Evolutionary conservation across 2,329 filamentous ascomycete species (phyloP).

Genomic region (Sporothrix humicola): DNA sequence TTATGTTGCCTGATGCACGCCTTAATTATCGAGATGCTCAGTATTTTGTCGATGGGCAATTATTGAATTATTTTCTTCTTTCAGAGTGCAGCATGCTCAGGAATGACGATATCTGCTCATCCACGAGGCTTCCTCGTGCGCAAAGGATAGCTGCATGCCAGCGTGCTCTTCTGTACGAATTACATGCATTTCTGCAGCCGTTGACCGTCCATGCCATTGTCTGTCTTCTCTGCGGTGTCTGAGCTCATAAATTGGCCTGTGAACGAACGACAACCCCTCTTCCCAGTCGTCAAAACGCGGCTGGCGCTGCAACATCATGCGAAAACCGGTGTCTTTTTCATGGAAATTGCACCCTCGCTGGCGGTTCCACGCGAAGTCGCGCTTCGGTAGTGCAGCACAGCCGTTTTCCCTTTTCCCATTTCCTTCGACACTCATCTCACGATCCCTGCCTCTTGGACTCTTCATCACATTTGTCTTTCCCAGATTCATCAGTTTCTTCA

Average conservation of each 20-base stretch:
- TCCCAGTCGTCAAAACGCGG: constrained; percentile 27
- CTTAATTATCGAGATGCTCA: not conserved
- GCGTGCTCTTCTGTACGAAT: not conserved
- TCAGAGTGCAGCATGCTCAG: not conserved
- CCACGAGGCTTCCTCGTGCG: constrained; percentile 20
- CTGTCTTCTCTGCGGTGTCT: too few species aligned
- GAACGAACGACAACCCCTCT: not conserved
- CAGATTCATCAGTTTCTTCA: not conserved
- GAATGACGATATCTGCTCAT: not conserved
- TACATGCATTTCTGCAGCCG: not conserved
- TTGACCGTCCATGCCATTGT: not conserved
- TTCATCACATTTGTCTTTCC: not conserved
- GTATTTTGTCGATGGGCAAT: too few species aligned
- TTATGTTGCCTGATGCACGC: not conserved
- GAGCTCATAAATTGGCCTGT: not conserved
- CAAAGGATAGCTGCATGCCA: constrained; percentile 23
- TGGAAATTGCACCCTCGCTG: constrained; percentile 24
- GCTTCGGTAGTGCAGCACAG: constrained; percentile 20
- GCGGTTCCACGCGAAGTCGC: not conserved
- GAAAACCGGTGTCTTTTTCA: not conserved
- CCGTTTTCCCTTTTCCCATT: not conserved
- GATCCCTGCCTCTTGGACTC: not conserved
- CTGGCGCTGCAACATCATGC: constrained; percentile 29
- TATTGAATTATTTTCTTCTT: not conserved
- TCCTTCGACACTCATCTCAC: not conserved